phyloP scores from a whole-genome alignment of 352 stramenopile genomes.

The Pythium plurisporium region DNA sequence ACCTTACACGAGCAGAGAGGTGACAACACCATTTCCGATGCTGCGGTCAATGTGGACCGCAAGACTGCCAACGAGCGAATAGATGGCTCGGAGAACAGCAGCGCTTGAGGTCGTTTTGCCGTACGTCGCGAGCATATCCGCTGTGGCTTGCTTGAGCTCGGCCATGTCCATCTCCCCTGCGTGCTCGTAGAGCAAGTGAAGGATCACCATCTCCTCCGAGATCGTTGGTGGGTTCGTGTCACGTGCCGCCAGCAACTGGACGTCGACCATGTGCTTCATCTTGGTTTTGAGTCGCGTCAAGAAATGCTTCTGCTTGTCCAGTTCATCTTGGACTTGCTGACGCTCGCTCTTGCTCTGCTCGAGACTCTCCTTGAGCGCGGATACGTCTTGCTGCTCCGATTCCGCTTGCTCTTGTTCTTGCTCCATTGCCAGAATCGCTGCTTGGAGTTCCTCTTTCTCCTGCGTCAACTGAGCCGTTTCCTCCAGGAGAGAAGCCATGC shows the following conservation, averaged over 20 bases:
- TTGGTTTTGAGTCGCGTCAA: constrained; percentile 46
- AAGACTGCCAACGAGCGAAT: constrained; percentile 63
- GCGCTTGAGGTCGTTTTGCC: constrained; percentile 39
- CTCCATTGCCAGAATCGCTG: constrained; percentile 37
- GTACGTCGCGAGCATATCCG: constrained; percentile 35
- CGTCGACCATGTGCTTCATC: constrained; percentile 66
- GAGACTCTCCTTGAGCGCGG: constrained; percentile 20
- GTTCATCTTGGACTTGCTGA: constrained; percentile 15
- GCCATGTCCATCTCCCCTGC: constrained; percentile 62
- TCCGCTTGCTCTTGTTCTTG: constrained; percentile 35
- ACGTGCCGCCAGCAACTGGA: constrained; percentile 38
- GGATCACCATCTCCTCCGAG: constrained; percentile 50
- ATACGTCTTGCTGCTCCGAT: constrained; percentile 32
- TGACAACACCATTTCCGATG: constrained; percentile 59
- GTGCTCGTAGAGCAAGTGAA: constrained; percentile 57
- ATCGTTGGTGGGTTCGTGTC: constrained; percentile 29
- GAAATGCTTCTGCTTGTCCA: constrained; percentile 39
- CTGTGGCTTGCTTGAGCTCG: constrained; percentile 53
- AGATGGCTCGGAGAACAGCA: constrained; percentile 52
- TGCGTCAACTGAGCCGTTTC: constrained; percentile 34
- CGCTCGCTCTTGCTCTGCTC: constrained; percentile 20
- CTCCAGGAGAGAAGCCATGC: constrained; percentile 14
- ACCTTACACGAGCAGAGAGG: constrained; percentile 46
- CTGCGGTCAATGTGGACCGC: constrained; percentile 69
- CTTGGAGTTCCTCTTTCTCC: constrained; percentile 44